Percentiles rank a stretch among this genome's conserved stretches.
phyloP scores from a whole-genome alignment of 768 basidiomycete genomes.

The Leccinum longicurvipes region DNA sequence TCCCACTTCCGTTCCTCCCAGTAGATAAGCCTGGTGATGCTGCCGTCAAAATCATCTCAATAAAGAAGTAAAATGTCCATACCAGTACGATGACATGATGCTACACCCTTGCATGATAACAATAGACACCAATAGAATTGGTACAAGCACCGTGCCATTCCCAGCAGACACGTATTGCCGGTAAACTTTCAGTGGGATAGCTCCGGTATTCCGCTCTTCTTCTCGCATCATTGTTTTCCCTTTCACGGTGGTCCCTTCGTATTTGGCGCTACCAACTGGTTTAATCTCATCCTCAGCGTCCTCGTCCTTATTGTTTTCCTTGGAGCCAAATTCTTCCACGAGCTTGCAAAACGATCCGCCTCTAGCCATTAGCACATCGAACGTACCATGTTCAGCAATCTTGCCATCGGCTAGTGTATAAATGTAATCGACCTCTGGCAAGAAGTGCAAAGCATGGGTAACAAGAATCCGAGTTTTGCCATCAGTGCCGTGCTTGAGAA shows the following conservation, averaged over 20 bases:
- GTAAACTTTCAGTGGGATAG: slow-evolving; percentile 29
- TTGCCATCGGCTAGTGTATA: slow-evolving; percentile 72
- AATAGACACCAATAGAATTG: no score
- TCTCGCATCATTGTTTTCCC: no score
- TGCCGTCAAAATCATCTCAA: not conserved
- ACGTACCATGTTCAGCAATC: slow-evolving; percentile 80
- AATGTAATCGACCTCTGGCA: slow-evolving; percentile 85
- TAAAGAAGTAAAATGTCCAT: slow-evolving; percentile 64
- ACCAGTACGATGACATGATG: no score
- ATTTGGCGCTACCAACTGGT: slow-evolving; percentile 26
- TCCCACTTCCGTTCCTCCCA: no score
- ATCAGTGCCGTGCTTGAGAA: slow-evolving; percentile 58
- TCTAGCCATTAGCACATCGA: slow-evolving; percentile 60
- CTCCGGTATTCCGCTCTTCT: no score
- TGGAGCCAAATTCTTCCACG: slow-evolving; percentile 45
- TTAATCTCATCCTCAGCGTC: slow-evolving; percentile 34
- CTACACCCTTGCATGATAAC: no score
- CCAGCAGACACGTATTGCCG: slow-evolving; percentile 64
- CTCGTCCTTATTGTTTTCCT: slow-evolving; percentile 23
- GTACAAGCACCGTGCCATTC: no score
- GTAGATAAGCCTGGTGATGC: slow-evolving; percentile 55
- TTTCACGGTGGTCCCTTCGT: not conserved
- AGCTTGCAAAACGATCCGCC: slow-evolving; percentile 69
- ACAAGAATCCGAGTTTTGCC: slow-evolving; percentile 84
- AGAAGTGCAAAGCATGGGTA: slow-evolving; percentile 88